Evolutionary conservation across 2,329 filamentous ascomycete species (phyloP), one percentile per base, ranked within the genome.

Genomic region (Pseudocercospora fuligena): DNA sequence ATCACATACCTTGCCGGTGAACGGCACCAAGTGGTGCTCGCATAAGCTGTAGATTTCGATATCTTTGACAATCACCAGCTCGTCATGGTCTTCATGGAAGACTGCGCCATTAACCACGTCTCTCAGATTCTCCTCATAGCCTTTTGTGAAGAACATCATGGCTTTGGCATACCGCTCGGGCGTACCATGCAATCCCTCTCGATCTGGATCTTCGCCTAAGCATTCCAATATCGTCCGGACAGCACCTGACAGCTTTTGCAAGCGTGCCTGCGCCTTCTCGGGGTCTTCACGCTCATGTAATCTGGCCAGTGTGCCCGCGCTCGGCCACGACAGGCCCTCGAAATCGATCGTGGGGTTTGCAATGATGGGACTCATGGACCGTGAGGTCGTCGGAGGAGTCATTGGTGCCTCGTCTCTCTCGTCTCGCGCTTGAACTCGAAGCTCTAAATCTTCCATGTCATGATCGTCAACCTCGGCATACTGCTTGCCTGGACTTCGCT

Each of bases 11-110:
- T 97, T 98, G 75, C 95, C 95, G 2, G 88, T 94, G 76, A 99
- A 99, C 0, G 95, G 95, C 7, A 99, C 94, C 78, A 99, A 86
- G 78, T 99, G 95, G 79, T 99, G 95, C 82, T 99, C 95, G 83
- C 95, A 99, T 51, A 98, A 84, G 70, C 91, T 94, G 80, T 93
- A 97, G 12, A 98, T 88, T 78, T 97, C 94, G 75, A 99, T 98
- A 76, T 98, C 94, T 82, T 97, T 97, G 66, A 99, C 93, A 75
- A 98, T 97, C 31, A 99, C 94, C 82, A 99, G 87, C 81, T 99
- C 95, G 76, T 97, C 95, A 77, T 98, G 94, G 69, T 94, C 93
- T 79, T 98, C 95, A 75, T 97, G 91, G 81, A 99, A 99, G 62
- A 98, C 92, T 19, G 95, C 95, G 64, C 90, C 88, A 78, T 98